Conservation (phyloP, 2,329 filamentous ascomycete species). For the Chrysosporium queenslandicum region DNA sequence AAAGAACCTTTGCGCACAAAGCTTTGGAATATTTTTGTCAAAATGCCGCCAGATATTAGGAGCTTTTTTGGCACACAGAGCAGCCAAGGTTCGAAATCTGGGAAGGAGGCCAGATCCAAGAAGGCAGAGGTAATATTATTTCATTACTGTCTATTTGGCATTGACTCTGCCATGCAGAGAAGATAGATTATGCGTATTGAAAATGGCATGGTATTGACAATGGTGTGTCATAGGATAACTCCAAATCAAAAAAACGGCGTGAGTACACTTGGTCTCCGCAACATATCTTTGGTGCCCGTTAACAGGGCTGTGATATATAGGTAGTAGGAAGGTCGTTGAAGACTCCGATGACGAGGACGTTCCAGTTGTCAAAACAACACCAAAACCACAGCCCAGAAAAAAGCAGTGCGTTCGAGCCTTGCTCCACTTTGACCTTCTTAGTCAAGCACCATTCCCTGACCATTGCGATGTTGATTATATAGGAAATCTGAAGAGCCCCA, state of each 20-base stretch:
- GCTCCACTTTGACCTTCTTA: background rate
- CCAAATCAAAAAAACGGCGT: slow-evolving; percentile 28
- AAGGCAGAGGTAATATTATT: slow-evolving; percentile 33
- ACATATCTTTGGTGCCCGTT: background rate
- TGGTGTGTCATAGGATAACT: slow-evolving; percentile 8
- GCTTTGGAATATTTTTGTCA: slow-evolving; percentile 3
- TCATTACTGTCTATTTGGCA: background rate
- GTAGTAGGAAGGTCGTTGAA: slow-evolving; percentile 59
- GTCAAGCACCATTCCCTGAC: background rate
- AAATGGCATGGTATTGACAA: background rate
- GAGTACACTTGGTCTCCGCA: slow-evolving; percentile 15
- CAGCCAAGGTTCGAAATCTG: slow-evolving; percentile 45
- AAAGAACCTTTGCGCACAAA: background rate
- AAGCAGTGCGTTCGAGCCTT: slow-evolving; percentile 41
- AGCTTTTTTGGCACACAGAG: slow-evolving; percentile 79
- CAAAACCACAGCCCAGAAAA: slow-evolving; percentile 33
- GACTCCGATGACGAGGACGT: slow-evolving; percentile 70
- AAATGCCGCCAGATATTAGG: slow-evolving; percentile 77
- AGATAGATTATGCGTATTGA: background rate
- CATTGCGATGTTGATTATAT: slow-evolving; percentile 4
- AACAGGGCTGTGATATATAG: slow-evolving; percentile 19
- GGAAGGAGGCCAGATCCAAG: slow-evolving; percentile 30
- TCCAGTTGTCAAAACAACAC: slow-evolving; percentile 27
- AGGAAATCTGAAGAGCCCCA: slow-evolving; percentile 43
- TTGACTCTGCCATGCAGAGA: slow-evolving; percentile 8